A percentile compares a stretch with the other conserved stretches of the same genome.
These are phyloP conservation scores for Candida glucosophila DNA, from an alignment of 1,139 yeast genomes.

Conservation along the genomic window DNA sequence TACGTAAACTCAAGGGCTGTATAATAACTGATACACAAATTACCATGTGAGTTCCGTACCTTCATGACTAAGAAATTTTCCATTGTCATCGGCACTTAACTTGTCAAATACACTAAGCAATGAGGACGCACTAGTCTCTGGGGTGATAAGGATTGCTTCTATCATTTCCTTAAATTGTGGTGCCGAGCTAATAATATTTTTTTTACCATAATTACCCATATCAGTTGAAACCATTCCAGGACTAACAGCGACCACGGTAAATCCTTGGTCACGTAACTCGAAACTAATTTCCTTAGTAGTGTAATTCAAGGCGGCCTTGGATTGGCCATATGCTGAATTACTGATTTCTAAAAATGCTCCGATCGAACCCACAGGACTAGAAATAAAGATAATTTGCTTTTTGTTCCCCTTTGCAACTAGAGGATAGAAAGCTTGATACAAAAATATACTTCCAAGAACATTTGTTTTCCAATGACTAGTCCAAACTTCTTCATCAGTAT, in stretches of 20 bases:
- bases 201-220: conserved; percentile 7
- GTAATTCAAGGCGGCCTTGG: conserved; percentile 23
- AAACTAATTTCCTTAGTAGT: conserved; percentile 11
- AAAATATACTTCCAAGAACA: conserved; percentile 20
- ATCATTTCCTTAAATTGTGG: conserved; percentile 1
- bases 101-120: conserved; percentile 4
- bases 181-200: not conserved
- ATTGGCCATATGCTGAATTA: conserved; percentile 17
- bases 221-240: conserved; percentile 27
- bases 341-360: conserved; percentile 5
- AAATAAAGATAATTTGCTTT: conserved; percentile 15
- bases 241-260: conserved; percentile 16
- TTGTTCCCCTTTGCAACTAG: conserved; percentile 11
- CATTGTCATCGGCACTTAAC: conserved; percentile 4
- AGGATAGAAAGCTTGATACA: conserved; percentile 17
- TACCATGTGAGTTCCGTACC: conserved; percentile 6
- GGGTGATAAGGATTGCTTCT: conserved; percentile 3
- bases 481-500: conserved; percentile 10
- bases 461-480: conserved; percentile 15
- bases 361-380: conserved; percentile 17
- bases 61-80: conserved; percentile 7
- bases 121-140: conserved; percentile 5
- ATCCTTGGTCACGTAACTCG: conserved; percentile 14
- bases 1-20: too few relatives aligned
- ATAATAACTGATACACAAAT: too few relatives aligned